Evolutionary conservation across 768 basidiomycete genomes (phyloP), one percentile per base, ranked within the genome.

Genomic region (Paxillus ammoniavirescens): DNA sequence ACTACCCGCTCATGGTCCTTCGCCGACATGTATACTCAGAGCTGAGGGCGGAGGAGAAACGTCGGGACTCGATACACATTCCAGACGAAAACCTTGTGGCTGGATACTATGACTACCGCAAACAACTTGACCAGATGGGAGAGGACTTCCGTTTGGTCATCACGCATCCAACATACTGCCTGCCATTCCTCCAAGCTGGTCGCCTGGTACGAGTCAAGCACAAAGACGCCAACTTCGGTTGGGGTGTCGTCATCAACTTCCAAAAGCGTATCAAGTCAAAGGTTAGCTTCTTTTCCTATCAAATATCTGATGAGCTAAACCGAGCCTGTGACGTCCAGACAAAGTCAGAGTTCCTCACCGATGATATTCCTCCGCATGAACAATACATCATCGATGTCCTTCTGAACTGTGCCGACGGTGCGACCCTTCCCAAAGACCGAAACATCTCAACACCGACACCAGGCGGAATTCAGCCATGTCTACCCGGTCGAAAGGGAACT

Each of bases 371-470:
- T 4, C 83, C 94, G 0, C 94, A 95, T 62, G 88, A 92, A 61
- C 91, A 92, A 64, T 98, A 96, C 66, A 82, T 98, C 57, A 76
- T 99, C 15, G 95, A 98, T 58, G 93, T 98, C 23, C 81, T 98
- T 12, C 77, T 98, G 26, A 83, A 91, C 59, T 90, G 91, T 60
- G 82, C 88, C 1, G 70, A 76, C 2, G 88, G 87, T 3, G 78
- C 85, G 7, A 60, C 73, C 3, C 67, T 84, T 12, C 73, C 85
- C 10, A 89, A 89, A 58, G 82, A 85, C 58, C 77, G 80, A 15
- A 77, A 75, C 53, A 77, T 65, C 47, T 64, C 79, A 6, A 75
- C 81, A 0, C 75, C 86, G 2, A 82, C 84, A 7, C 85, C 89
- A 0, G 78, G 79, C 15, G 87, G 87, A 0, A 78, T 98, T 31